Conservation (phyloP, 768 basidiomycete species). For the Leucocoprinus leucothites region DNA sequence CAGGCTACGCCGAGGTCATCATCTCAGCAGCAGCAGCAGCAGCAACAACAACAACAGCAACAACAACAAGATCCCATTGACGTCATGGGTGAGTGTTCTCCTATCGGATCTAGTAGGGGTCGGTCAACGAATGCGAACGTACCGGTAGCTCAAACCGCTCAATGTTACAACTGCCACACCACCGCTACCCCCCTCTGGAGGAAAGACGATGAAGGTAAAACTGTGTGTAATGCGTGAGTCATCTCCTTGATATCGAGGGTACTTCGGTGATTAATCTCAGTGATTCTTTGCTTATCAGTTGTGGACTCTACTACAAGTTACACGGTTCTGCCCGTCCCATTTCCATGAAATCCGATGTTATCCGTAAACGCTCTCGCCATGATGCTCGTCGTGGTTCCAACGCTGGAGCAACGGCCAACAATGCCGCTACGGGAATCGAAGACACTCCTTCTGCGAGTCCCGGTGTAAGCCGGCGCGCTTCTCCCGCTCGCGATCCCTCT, state of each 20-base stretch:
- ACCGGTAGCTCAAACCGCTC: slow-evolving; percentile 43
- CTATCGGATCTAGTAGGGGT: slow-evolving; percentile 12
- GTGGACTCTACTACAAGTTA: slow-evolving; percentile 82
- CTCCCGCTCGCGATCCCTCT: slow-evolving; percentile 58
- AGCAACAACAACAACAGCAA: too few species aligned
- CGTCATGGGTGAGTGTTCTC: slow-evolving; percentile 57
- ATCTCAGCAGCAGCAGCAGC: too few species aligned
- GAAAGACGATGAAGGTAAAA: slow-evolving; percentile 89
- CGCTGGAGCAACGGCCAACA: not conserved
- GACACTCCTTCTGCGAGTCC: slow-evolving; percentile 78
- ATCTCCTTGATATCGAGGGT: too few species aligned
- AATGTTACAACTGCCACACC: slow-evolving; percentile 89
- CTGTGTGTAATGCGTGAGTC: slow-evolving; percentile 88
- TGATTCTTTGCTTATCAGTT: slow-evolving; percentile 38
- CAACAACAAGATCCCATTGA: slow-evolving; percentile 59
- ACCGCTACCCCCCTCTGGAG: slow-evolving; percentile 88
- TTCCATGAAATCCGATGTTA: slow-evolving; percentile 89
- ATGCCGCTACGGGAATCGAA: slow-evolving; percentile 34
- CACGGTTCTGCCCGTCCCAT: slow-evolving; percentile 85
- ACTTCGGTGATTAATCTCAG: slow-evolving; percentile 7
- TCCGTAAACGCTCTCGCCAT: slow-evolving; percentile 82
- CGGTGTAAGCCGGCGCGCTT: slow-evolving; percentile 69
- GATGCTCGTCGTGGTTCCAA: slow-evolving; percentile 58
- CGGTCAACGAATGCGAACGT: slow-evolving; percentile 15
- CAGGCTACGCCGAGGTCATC: slow-evolving; percentile 50